Conservation (phyloP, 2,329 filamentous ascomycete species). For the Fusarium sororula region DNA sequence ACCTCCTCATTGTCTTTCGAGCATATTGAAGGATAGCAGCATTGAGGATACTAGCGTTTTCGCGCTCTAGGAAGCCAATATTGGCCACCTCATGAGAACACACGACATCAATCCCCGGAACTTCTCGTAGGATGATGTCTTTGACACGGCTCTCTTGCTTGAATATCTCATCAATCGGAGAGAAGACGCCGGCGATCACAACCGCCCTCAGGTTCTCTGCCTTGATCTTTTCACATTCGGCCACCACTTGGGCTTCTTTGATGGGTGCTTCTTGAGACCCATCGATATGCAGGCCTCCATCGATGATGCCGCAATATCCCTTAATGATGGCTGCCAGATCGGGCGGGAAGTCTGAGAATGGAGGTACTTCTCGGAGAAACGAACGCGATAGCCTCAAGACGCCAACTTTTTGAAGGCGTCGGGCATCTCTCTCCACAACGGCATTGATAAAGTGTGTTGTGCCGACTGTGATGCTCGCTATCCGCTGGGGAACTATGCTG, state of each 20-base stretch:
- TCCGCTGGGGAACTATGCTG: conserved; percentile 39
- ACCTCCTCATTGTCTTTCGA: conserved; percentile 55
- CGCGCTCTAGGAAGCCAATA: conserved; percentile 56
- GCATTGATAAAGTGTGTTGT: conserved; percentile 65
- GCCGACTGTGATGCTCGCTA: conserved; percentile 51
- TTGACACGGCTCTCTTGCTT: background rate
- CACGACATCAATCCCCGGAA: conserved; percentile 12
- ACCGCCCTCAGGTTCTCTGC: background rate
- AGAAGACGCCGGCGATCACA: background rate
- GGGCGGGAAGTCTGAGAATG: conserved; percentile 54
- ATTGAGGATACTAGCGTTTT: conserved; percentile 64
- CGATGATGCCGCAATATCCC: background rate
- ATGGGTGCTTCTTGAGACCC: background rate
- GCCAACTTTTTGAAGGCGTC: conserved; percentile 48
- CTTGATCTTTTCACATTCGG: background rate
- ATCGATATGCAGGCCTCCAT: conserved; percentile 1
- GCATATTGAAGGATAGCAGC: conserved; percentile 60
- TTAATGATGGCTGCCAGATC: background rate
- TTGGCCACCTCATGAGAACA: conserved; percentile 47
- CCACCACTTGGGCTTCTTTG: background rate
- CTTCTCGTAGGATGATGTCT: conserved; percentile 43
- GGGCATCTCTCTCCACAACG: conserved; percentile 57
- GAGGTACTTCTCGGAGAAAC: conserved; percentile 46
- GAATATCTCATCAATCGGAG: background rate
- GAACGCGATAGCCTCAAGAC: background rate